Conservation (phyloP, 2,329 filamentous ascomycete genomes). For the Juglanconis oblonga region DNA sequence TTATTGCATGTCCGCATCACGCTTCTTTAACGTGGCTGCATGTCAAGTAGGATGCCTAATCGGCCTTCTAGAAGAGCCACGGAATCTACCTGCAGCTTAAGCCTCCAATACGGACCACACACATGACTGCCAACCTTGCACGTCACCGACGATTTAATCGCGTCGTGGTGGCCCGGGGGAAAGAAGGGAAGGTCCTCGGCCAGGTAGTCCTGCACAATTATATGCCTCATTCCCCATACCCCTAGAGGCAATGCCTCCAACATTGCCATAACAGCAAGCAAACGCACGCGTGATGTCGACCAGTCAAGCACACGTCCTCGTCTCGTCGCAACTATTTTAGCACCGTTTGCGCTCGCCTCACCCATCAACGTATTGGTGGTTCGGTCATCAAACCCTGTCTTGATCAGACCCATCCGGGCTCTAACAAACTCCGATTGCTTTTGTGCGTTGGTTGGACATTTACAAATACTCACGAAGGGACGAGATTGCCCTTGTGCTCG, state of each 20-base stretch:
- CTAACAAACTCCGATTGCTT: background rate
- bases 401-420: background rate
- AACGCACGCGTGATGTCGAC: background rate
- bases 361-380: background rate
- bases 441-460: background rate
- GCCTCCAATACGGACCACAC: slow-evolving; percentile 2
- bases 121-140: slow-evolving; percentile 1
- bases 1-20: slow-evolving; percentile 7
- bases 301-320: slow-evolving; percentile 6
- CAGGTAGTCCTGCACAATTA: slow-evolving; percentile 8
- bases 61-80: slow-evolving; percentile 11
- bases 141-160: slow-evolving; percentile 1
- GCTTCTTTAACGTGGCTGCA: background rate
- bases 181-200: background rate
- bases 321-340: slow-evolving; percentile 1
- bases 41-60: slow-evolving; percentile 6
- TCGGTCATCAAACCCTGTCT: slow-evolving; percentile 4
- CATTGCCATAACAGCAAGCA: slow-evolving; percentile 12
- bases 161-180: background rate
- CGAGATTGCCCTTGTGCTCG: background rate
- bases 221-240: slow-evolving; percentile 10
- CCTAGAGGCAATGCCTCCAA: slow-evolving; percentile 2
- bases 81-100: slow-evolving; percentile 13
- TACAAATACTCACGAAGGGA: slow-evolving; percentile 6
- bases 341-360: slow-evolving; percentile 14